Conservation (phyloP, 2,329 filamentous ascomycete genomes). For the Verticillium albo-atrum region DNA sequence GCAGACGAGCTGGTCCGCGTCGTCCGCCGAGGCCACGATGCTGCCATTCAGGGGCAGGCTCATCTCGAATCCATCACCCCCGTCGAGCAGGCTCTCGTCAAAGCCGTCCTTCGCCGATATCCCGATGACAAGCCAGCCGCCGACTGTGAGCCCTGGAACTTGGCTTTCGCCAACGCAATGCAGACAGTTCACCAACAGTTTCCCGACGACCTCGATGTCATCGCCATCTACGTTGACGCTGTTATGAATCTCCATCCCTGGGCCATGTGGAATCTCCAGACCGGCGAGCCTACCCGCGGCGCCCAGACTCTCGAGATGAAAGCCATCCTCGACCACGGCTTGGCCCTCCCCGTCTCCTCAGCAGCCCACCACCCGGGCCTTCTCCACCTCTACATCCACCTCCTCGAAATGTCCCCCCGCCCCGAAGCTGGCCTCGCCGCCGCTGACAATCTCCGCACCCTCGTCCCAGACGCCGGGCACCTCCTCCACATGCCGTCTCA, state of each 20-base stretch:
- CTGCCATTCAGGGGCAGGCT: slow-evolving; percentile 38
- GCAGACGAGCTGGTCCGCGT: slow-evolving; percentile 49
- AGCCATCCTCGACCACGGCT: slow-evolving; percentile 34
- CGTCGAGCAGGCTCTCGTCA: slow-evolving; percentile 58
- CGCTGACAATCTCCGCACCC: slow-evolving; percentile 57
- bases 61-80: slow-evolving; percentile 31
- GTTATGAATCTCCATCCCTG: slow-evolving; percentile 45
- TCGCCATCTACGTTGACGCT: slow-evolving; percentile 33
- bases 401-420: slow-evolving; percentile 69
- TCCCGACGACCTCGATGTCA: slow-evolving; percentile 34
- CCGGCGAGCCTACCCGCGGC: slow-evolving; percentile 17
- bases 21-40: slow-evolving; percentile 41
- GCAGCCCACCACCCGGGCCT: slow-evolving; percentile 60
- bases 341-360: slow-evolving; percentile 32
- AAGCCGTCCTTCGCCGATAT: slow-evolving; percentile 59
- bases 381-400: slow-evolving; percentile 71
- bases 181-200: slow-evolving; percentile 25
- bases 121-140: slow-evolving; percentile 44
- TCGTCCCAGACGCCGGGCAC: slow-evolving; percentile 68
- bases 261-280: slow-evolving; percentile 36
- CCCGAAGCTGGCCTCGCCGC: slow-evolving; percentile 59
- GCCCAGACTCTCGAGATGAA: slow-evolving; percentile 19
- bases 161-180: slow-evolving; percentile 46
- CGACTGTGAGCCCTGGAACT: slow-evolving; percentile 52
- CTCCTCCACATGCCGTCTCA: slow-evolving; percentile 75